These are phyloP conservation scores for Aspergillus viridinutans DNA, from an alignment of 2,329 filamentous ascomycete species.

Conservation along the genomic window DNA sequence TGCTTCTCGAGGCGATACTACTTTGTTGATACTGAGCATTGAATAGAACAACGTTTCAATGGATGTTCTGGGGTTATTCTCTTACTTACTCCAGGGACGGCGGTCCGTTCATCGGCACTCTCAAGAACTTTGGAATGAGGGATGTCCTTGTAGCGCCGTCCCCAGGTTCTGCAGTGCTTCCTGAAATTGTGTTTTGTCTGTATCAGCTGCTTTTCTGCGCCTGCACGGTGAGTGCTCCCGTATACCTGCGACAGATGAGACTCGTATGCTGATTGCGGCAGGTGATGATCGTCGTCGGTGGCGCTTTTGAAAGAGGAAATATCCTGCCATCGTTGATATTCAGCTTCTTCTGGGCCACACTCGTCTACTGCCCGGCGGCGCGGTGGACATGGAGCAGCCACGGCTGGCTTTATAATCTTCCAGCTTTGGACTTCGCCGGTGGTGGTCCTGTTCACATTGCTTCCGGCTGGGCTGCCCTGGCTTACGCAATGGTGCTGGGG, in stretches of 20 bases:
- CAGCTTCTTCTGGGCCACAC: conserved; percentile 67
- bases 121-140: conserved; percentile 59
- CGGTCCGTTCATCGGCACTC: conserved; percentile 59
- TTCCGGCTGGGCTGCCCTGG: conserved; percentile 66
- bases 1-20: neutral
- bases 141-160: conserved; percentile 59
- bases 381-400: conserved; percentile 75
- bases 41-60: conserved; percentile 43
- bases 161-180: conserved; percentile 53
- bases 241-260: neutral
- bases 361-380: conserved; percentile 69
- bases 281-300: conserved; percentile 62
- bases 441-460: conserved; percentile 73
- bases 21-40: neutral
- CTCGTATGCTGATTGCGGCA: conserved; percentile 27
- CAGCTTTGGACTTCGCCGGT: conserved; percentile 69
- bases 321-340: conserved; percentile 64
- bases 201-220: conserved; percentile 62
- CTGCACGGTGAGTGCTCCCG: conserved; percentile 30
- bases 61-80: conserved; percentile 64
- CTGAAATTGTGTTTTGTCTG: conserved; percentile 63
- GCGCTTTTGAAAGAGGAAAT: conserved; percentile 60
- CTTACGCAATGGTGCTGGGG: conserved; percentile 69
- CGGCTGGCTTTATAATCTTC: conserved; percentile 66
- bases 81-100: conserved; percentile 59